Evolutionary conservation across 164 flowering plant genomes (phyloP).

Genomic region (Macadamia tetraphylla): DNA sequence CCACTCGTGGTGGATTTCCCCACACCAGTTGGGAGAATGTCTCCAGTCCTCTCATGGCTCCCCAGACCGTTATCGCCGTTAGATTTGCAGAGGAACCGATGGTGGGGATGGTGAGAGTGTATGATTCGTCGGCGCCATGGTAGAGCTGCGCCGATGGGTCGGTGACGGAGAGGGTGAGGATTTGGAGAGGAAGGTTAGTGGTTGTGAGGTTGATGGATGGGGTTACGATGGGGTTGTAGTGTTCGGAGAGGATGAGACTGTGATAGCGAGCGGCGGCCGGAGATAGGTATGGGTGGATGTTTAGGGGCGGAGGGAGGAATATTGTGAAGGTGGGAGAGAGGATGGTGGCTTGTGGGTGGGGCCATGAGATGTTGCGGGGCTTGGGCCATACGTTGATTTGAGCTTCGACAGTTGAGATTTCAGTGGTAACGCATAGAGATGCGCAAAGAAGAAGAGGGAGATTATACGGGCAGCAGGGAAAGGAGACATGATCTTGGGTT

Average conservation of each 20-base stretch:
- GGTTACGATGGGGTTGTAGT: conserved; percentile 34
- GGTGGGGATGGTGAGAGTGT: conserved; percentile 43
- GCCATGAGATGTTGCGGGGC: conserved; percentile 49
- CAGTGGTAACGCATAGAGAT: no score
- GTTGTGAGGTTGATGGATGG: conserved; percentile 27
- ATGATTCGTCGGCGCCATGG: conserved; percentile 62
- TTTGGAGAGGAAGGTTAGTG: conserved; percentile 20
- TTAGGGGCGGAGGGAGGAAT: conserved; percentile 18
- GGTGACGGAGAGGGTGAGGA: conserved; percentile 28
- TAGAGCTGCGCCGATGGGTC: conserved; percentile 39
- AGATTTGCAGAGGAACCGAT: conserved; percentile 29
- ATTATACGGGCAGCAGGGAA: no score
- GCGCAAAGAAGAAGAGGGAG: no score
- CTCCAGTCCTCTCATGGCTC: conserved; percentile 89
- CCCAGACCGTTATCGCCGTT: conserved; percentile 66
- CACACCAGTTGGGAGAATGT: conserved; percentile 84
- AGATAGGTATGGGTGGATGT: conserved; percentile 37
- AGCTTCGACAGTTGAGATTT: conserved; percentile 6
- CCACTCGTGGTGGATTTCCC: conserved; percentile 32
- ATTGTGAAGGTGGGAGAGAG: conserved; percentile 47
- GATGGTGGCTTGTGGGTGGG: conserved; percentile 31
- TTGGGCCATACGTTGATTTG: conserved; percentile 78
- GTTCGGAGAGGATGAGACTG: conserved; percentile 37
- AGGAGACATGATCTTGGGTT: no score
- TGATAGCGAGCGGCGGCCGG: conserved; percentile 41